Evolutionary conservation across 2,329 filamentous ascomycete species (phyloP), one percentile per base, ranked within the genome.

Genomic region (Chaetomium globosum): DNA sequence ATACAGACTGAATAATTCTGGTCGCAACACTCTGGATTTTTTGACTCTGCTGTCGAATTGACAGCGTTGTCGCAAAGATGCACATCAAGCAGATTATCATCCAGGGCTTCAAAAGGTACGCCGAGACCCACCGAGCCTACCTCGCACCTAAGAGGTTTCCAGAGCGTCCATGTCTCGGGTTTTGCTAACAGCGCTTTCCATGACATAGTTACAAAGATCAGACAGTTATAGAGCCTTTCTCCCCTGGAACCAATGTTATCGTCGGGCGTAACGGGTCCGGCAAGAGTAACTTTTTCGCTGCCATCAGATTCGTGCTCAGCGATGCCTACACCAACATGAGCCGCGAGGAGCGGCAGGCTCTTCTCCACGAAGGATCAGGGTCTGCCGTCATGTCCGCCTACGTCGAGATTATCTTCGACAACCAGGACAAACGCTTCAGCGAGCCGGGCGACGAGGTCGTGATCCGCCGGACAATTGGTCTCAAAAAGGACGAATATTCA

Each of bases 21-120:
- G 52, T 54, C 55, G 61, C 57, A 52, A 28, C 54, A 55, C 43
- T 59, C 53, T 53, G 30, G 36, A 26, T 48, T 61, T 55, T 43
- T 63, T 56, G 48, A 67, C 59, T 69, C 64, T 36, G 67, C 69
- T 70, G 71, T 71, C 66, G 65, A 69, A 68, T 69, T 64, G 71
- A 72, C 75, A 74, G 74, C 72, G 60, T 60, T 61, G 63, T 62
- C 66, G 70, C 74, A 77, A 83, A 73, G 76, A 97, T 97, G 93
- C 95, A 96, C 83, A 97, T 99, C 85, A 99, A 99, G 80, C 95
- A 99, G 82, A 97, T 98, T 78, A 98, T 97, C 79, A 98, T 99
- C 77, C 95, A 99, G 79, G 95, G 95, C 87, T 99, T 99, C 82
- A 99, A 99, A 82, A 97, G 93, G 93, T 96, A 67, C 73, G 69